Evolutionary conservation across 768 basidiomycete genomes (phyloP).

Genomic region (Cystofilobasidium capitatum): DNA sequence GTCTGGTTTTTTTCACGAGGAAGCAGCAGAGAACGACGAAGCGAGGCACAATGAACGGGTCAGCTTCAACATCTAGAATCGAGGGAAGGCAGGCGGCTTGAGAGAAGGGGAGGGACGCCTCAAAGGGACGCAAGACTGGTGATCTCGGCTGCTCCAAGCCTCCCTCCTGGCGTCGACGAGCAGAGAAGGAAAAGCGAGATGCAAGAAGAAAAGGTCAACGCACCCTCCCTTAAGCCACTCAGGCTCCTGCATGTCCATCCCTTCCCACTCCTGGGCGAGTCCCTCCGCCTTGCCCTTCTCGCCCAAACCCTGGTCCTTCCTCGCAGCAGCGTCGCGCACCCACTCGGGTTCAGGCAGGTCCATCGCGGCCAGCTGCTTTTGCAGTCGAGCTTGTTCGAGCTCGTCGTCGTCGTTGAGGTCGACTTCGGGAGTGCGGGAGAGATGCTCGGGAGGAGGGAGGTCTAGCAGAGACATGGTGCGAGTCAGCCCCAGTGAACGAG

Average conservation of each 20-base stretch:
- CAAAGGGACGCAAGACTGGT: too few relatives aligned
- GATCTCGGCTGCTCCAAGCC: too few relatives aligned
- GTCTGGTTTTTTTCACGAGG: not conserved
- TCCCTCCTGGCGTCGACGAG: not conserved
- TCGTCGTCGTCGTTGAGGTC: constrained; percentile 6
- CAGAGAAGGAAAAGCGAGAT: not conserved
- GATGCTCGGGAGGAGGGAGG: constrained; percentile 19
- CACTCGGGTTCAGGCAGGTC: constrained; percentile 38
- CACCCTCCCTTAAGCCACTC: constrained; percentile 37
- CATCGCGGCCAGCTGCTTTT: constrained; percentile 34
- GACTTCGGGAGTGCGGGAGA: not conserved
- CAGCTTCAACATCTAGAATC: too few relatives aligned
- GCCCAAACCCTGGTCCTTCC: constrained; percentile 23
- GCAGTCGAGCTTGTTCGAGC: constrained; percentile 5
- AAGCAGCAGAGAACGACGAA: not conserved
- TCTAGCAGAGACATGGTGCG: not conserved
- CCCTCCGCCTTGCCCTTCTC: constrained; percentile 32
- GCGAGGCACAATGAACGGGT: too few relatives aligned
- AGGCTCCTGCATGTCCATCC: constrained; percentile 19
- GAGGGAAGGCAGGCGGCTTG: too few relatives aligned
- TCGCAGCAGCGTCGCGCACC: constrained; percentile 31
- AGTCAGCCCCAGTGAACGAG: not conserved
- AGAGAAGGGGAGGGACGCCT: too few relatives aligned
- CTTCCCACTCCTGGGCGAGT: constrained; percentile 12
- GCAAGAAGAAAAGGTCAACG: constrained; percentile 23